Percentiles rank a stretch among this genome's conserved stretches.
Conservation (phyloP, 768 basidiomycete species). For the Tylopilus plumbeoviolaceoides region DNA sequence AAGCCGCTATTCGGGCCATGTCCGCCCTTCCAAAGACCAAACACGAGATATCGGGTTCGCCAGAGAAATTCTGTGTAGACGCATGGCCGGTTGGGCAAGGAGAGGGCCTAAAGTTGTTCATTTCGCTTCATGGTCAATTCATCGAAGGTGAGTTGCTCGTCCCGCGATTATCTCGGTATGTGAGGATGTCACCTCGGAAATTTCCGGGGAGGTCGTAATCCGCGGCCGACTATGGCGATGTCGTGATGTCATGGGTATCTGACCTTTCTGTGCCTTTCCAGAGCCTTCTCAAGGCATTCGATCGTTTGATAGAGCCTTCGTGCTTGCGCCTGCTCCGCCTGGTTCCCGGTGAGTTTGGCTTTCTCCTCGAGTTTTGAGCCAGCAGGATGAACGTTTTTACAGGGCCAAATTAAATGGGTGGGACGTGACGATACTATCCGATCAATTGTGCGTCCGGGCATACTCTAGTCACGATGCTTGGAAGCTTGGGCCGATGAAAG, state of each 20-base stretch:
- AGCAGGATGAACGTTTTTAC: slow-evolving; percentile 14
- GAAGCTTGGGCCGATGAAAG: slow-evolving; percentile 67
- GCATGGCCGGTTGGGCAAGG: slow-evolving; percentile 73
- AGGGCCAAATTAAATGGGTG: slow-evolving; percentile 83
- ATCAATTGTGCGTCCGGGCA: slow-evolving; percentile 77
- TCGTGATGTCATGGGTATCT: slow-evolving; percentile 17
- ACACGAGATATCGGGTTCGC: slow-evolving; percentile 76
- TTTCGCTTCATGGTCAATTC: slow-evolving; percentile 87
- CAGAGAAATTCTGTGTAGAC: slow-evolving; percentile 85
- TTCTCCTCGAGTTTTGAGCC: neutral
- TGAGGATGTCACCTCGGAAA: slow-evolving; percentile 8
- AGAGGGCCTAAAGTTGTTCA: slow-evolving; percentile 50
- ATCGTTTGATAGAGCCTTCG: slow-evolving; percentile 91
- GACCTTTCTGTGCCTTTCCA: slow-evolving; percentile 27
- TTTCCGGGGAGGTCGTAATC: slow-evolving; percentile 7
- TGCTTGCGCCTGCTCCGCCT: slow-evolving; percentile 75
- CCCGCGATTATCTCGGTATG: slow-evolving; percentile 9
- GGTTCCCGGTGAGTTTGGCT: slow-evolving; percentile 69
- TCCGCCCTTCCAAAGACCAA: slow-evolving; percentile 66
- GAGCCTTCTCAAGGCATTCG: slow-evolving; percentile 74
- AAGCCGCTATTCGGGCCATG: slow-evolving; percentile 58
- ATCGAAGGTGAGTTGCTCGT: slow-evolving; percentile 66
- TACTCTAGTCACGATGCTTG: slow-evolving; percentile 83
- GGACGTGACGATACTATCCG: slow-evolving; percentile 87
- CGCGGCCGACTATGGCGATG: slow-evolving; percentile 1